Conservation (phyloP, 371 early-diverging fungal species). For the Conidiobolus coronatus region DNA sequence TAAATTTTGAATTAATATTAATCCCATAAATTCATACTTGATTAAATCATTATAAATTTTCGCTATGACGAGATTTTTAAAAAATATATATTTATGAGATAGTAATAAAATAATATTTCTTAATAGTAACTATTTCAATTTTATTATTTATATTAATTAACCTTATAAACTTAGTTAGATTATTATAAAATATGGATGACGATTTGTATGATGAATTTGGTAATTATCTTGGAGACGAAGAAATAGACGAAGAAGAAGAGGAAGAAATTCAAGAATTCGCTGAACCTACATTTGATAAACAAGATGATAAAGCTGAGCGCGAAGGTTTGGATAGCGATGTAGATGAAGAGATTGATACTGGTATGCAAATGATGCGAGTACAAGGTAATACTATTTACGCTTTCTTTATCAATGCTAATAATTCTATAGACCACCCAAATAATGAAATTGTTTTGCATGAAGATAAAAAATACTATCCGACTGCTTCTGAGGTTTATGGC, state of each 20-base stretch:
- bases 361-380: neutral
- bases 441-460: constrained; percentile 84
- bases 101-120: too few relatives aligned
- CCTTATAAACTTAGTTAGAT: too few relatives aligned
- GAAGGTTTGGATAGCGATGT: neutral
- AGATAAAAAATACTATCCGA: constrained; percentile 93
- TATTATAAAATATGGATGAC: constrained; percentile 67
- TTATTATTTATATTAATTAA: too few relatives aligned
- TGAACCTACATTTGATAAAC: constrained; percentile 8
- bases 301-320: constrained; percentile 5
- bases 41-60: too few relatives aligned
- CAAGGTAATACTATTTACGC: neutral
- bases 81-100: too few relatives aligned
- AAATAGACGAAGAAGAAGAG: constrained; percentile 18
- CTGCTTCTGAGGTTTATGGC: constrained; percentile 93
- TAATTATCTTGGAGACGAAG: constrained; percentile 74
- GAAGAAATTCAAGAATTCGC: constrained; percentile 15
- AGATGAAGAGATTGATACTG: neutral
- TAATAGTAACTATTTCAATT: too few relatives aligned
- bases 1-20: too few relatives aligned
- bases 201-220: constrained; percentile 89
- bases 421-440: constrained; percentile 23
- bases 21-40: too few relatives aligned
- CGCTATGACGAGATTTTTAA: too few relatives aligned
- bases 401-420: neutral